Conservation (phyloP, 2,329 filamentous ascomycete genomes). For the Trichoderma breve region DNA sequence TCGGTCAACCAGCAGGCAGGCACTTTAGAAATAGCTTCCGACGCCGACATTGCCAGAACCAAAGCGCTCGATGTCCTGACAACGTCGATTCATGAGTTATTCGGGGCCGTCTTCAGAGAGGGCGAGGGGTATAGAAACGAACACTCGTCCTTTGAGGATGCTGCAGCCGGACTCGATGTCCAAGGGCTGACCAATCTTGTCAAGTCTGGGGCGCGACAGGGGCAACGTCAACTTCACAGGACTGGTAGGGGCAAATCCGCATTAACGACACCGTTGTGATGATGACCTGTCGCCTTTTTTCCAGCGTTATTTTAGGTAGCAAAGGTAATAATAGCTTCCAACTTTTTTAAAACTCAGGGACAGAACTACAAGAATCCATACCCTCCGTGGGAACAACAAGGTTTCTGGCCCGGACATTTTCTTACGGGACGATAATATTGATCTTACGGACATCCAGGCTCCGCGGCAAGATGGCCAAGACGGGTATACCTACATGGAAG, state of each 20-base stretch:
- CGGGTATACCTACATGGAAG: not conserved
- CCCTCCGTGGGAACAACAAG: not conserved
- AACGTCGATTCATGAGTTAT: conserved; percentile 66
- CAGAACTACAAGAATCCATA: not conserved
- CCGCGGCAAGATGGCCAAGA: not conserved
- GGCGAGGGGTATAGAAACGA: conserved; percentile 63
- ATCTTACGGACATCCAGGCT: not conserved
- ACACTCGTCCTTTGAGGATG: conserved; percentile 30
- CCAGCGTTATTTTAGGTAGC: not conserved
- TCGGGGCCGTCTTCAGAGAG: conserved; percentile 70
- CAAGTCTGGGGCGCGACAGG: not conserved
- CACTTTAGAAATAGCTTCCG: conserved; percentile 74
- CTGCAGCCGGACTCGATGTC: conserved; percentile 28
- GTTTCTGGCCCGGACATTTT: not conserved
- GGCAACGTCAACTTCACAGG: conserved; percentile 7
- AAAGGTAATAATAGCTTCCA: not conserved
- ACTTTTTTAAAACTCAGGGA: not conserved
- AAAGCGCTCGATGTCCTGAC: conserved; percentile 72
- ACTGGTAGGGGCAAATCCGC: not conserved
- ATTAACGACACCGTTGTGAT: conserved; percentile 1
- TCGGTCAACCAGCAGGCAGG: conserved; percentile 87
- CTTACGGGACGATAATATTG: not conserved
- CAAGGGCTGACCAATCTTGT: conserved; percentile 22
- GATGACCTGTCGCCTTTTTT: not conserved
- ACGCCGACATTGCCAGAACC: conserved; percentile 71